Base-by-base conservation (phyloP, 257 asterid species). In the Petunia secreta region DNA sequence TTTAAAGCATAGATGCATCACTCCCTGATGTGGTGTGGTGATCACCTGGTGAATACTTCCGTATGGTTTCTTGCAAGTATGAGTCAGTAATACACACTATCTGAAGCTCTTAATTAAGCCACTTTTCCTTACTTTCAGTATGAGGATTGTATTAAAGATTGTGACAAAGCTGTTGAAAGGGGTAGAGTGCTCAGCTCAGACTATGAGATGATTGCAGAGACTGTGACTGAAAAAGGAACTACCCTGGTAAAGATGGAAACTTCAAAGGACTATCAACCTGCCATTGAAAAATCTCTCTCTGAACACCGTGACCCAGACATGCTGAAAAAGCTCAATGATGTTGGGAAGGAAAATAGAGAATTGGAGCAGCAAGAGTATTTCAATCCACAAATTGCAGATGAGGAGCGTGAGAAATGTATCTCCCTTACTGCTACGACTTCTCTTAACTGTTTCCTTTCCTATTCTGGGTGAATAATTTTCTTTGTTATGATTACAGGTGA, bases 291-390 rank as follows among this genome's bases (percentile, higher is more conserved):
- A 85, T 97, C 98, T 14, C 87, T 95, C 3, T 93, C 98, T 0
- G 98, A 95, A 86, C 97, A 93, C 79, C 95, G 98, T 38, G 93
- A 91, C 81, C 94, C 98, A n/a, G 98, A 93, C 84, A 95, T 98
- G 0, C 68, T 95, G 84, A 95, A 91, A 85, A 95, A 84, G 84
- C 97, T 93, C 66, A 95, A 91, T 63, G 98, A 95, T 59, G 98
- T 97, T 36, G 93, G 91, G 89, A 95, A 88, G 82, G 97, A 97
- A 55, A 95, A 91, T 93, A 95, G 91, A 85, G 98, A 93, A 7
- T 86, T 93, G 4, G 98, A 95, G 87, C 97, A 93, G 77, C 94
- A 89, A 39, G 98, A 93, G 58, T 95, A 91, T 81, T 93, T 86
- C 46, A 89, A 95, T 84, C 98, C 98, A 14, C 88, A 89, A 55